These are phyloP conservation scores for Cladosporium sphaerospermum DNA, from an alignment of 2,329 filamentous ascomycete genomes.

Conservation along the genomic window DNA sequence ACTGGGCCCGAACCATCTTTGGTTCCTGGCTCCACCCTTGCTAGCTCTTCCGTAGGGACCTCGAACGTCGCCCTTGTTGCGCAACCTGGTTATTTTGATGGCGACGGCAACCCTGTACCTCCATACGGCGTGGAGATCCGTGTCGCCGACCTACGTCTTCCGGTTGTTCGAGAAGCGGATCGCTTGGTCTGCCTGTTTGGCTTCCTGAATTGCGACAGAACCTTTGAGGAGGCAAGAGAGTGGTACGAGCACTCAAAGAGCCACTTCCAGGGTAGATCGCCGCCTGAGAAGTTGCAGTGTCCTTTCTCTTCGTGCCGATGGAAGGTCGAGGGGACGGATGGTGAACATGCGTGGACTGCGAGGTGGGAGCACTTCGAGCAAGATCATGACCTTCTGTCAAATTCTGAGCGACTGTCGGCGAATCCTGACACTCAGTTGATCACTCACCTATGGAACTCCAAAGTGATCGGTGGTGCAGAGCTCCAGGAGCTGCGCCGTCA, in stretches of 20 bases:
- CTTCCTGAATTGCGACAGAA: conserved; percentile 16
- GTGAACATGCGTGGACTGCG: conserved; percentile 15
- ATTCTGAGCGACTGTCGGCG: not conserved
- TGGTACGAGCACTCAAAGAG: conserved; percentile 18
- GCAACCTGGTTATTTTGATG: not conserved
- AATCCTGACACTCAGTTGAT: conserved; percentile 9
- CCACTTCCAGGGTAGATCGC: conserved; percentile 12
- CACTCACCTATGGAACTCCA: conserved; percentile 15
- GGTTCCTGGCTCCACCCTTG: not conserved
- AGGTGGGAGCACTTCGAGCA: conserved; percentile 15
- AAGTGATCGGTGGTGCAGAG: conserved; percentile 13
- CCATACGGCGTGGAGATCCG: not conserved
- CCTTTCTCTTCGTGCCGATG: conserved; percentile 16
- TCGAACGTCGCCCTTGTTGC: not conserved
- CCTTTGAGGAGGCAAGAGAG: not conserved
- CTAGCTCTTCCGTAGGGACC: conserved; percentile 5
- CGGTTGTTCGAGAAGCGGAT: not conserved
- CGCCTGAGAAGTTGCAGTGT: conserved; percentile 15
- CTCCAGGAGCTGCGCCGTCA: conserved; percentile 15
- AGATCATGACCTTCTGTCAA: not conserved
- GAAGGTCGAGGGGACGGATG: conserved; percentile 1
- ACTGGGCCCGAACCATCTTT: conserved; percentile 2
- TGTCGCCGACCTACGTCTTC: not conserved
- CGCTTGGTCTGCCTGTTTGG: conserved; percentile 14
- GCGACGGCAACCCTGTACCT: not conserved